Base-by-base conservation (phyloP, 2,329 filamentous ascomycete genomes). In the Knoxdaviesia capensis region DNA sequence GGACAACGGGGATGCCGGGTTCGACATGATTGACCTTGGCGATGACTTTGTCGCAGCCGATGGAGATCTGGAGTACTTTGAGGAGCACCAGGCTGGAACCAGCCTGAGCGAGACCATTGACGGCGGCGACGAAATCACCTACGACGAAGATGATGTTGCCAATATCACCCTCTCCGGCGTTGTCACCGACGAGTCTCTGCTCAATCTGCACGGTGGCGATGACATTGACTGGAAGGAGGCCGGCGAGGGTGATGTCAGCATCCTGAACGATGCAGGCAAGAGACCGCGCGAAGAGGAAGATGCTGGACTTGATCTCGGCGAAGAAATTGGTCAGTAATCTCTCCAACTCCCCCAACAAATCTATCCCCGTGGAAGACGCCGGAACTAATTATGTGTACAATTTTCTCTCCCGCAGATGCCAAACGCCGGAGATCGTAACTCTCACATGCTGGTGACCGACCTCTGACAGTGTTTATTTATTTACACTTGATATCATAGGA, bases 111-210 rank as follows among this genome's bases (percentile, higher is more conserved):
- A 20, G 20, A 20, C 42, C 35, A 43, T 44, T 28, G 46, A 47
- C 31, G 38, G 43, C 33, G 46, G 44, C 8, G 45, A 46, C 36
- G 45, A 44, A 38, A 46, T 43, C 31, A 45, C 39, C 10, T 46
- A 46, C 28, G 44, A 46, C 34, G 44, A 46, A 33, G 44, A 46
- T 32, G 44, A 45, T 30, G 41, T 43, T 39, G 44, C 31, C 32
- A 43, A 43, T n/a, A 40, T 32, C 9, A 43, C 36, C 30, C 39
- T 45, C 9, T 40, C 40, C 5, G 43, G 43, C 6, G 44, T 44
- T 31, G 39, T 43, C 20, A 43, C 43, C 34, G 45, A 45, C 5
- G 42, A 39, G 10, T 45, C 44, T 10, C 41, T 41, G 2, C 28
- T 45, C 3, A 40, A 44, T 7, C 42, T 41, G 6, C 41, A 43